Base-by-base conservation (phyloP, 306 rosid species). In the Acacia acuminata region DNA sequence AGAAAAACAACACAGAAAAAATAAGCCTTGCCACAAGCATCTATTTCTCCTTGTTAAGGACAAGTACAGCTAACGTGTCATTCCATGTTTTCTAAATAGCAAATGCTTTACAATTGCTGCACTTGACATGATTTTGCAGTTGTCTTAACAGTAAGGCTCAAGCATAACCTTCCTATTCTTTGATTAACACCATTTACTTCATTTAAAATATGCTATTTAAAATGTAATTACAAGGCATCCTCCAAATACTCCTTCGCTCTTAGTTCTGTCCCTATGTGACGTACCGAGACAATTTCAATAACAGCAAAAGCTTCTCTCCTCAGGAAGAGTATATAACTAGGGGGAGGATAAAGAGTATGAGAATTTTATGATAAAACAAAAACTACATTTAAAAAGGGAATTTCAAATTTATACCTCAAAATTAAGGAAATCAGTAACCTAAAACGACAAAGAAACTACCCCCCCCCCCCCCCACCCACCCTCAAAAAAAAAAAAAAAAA, bases 301-400 rank as follows among this genome's bases (percentile, higher is more conserved):
- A 40, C 10, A 75, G 34, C 53, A 81, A n/a, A 16, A 25, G 42
- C 32, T 64, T 34, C 24, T 77, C 85, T 65, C 80, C 64, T 45
- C 42, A 73, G 47, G 77, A 50, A 47, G 38, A 45, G 38, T 58
- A 58, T 22, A 55, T 73, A 34, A 38, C 55, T 20, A 30, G n/a
- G 10, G 27, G 51, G 73, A 69, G n/a, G 20, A 42, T 45, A 53
- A 76, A 91, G 24, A 10, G 25, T 25, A 61, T 17, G 6, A 30
- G 71, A 61, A 56, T 36, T 7, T 38, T 76, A 51, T 15, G 71
- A 15, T 13, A 25, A 27, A 27, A 27, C 32, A 27, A 30, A 64
- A 63, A 5, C 22, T 12, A 22, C 5, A n/a, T 17, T 5, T n/a
- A 17, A 30, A 13, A 14, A 32, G 8, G 8, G 14, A 45, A 34